Conservation (phyloP, 75 land plant genomes). For the Cunninghamia lanceolata region DNA sequence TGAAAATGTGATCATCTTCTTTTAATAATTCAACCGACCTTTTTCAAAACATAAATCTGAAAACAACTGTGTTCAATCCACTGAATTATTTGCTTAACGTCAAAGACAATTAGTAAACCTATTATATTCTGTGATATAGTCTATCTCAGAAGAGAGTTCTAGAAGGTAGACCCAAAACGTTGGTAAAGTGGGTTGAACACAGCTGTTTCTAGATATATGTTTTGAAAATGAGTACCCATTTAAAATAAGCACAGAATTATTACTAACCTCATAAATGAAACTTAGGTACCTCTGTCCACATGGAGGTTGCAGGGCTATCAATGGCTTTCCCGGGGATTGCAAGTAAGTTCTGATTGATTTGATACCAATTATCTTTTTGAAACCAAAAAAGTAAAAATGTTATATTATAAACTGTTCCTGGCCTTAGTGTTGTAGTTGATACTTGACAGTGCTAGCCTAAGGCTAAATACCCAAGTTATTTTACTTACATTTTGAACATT, state of each 20-base stretch:
- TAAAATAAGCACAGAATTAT: not conserved
- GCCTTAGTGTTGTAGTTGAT: not conserved
- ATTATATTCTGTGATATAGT: not conserved
- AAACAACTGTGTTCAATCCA: too few relatives aligned
- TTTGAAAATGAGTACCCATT: too few relatives aligned
- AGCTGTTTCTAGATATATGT: too few relatives aligned
- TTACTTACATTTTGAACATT: not conserved
- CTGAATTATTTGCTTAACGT: too few relatives aligned
- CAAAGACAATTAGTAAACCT: too few relatives aligned
- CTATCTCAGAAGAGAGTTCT: too few relatives aligned
- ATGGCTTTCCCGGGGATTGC: constrained; percentile 32
- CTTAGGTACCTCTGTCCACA: constrained; percentile 40
- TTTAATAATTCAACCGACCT: not conserved
- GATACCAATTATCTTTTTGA: not conserved
- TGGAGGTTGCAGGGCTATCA: constrained; percentile 46
- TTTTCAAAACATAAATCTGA: not conserved
- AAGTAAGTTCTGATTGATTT: constrained; percentile 17
- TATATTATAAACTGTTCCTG: not conserved
- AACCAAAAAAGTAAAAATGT: not conserved
- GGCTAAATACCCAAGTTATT: not conserved
- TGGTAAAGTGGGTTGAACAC: too few relatives aligned
- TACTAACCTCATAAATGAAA: not conserved
- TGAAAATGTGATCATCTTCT: not conserved
- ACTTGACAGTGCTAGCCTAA: not conserved
- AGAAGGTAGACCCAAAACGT: too few relatives aligned